Evolutionary conservation across 768 basidiomycete genomes (phyloP).

Genomic region (Dendrothele bispora): DNA sequence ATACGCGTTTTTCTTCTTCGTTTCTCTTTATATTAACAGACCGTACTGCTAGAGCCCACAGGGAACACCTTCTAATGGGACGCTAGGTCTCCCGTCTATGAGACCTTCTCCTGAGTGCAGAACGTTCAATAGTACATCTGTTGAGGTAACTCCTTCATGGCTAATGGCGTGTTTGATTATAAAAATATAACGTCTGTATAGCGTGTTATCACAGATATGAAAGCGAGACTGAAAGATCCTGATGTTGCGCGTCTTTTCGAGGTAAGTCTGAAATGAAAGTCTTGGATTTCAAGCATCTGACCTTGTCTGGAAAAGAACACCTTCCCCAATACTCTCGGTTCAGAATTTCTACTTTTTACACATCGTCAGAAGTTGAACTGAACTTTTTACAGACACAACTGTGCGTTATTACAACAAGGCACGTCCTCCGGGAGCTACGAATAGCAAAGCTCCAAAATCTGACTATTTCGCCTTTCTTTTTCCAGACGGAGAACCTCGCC

Average conservation of each 20-base stretch:
- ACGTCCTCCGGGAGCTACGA: background rate
- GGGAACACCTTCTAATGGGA: constrained; percentile 58
- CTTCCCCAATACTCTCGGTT: constrained; percentile 80
- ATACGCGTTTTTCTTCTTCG: background rate
- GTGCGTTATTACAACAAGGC: constrained; percentile 74
- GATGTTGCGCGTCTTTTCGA: constrained; percentile 79
- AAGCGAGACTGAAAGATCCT: constrained; percentile 66
- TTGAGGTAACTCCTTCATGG: constrained; percentile 51
- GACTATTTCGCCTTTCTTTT: background rate
- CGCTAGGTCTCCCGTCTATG: constrained; percentile 70
- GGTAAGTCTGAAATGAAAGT: too few relatives aligned
- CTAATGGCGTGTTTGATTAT: background rate
- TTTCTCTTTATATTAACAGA: too few relatives aligned
- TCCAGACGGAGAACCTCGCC: constrained; percentile 64
- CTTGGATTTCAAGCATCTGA: too few relatives aligned
- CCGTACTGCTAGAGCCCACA: constrained; percentile 39
- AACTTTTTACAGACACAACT: constrained; percentile 62
- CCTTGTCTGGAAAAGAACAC: too few relatives aligned
- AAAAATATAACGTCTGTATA: constrained; percentile 21
- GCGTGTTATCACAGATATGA: constrained; percentile 80
- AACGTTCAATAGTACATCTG: constrained; percentile 74
- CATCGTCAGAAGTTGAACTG: too few relatives aligned
- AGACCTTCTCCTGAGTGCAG: constrained; percentile 66
- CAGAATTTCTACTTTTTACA: constrained; percentile 11
- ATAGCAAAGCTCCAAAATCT: background rate